Conservation (phyloP, 495 filamentous ascomycete genomes). For the Monascus purpureus region DNA sequence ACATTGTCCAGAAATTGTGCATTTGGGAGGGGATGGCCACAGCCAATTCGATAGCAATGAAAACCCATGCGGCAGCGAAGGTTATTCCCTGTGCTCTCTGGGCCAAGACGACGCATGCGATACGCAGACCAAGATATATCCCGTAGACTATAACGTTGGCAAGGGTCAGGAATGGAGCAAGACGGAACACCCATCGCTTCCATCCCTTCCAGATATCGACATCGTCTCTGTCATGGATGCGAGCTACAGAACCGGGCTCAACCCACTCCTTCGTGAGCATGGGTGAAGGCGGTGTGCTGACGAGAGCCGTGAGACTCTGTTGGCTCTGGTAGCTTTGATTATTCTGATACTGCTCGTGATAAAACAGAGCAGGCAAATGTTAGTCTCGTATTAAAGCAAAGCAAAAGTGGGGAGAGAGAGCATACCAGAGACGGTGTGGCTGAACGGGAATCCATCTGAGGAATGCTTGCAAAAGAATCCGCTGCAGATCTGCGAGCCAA, state of each 20-base stretch:
- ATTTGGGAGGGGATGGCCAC: conserved; percentile 25
- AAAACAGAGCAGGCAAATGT: no score
- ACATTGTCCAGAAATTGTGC: conserved; percentile 31
- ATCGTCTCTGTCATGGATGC: conserved; percentile 26
- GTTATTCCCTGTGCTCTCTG: conserved; percentile 14
- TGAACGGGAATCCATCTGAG: conserved; percentile 16
- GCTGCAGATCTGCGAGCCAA: no score
- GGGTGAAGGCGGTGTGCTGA: conserved; percentile 11
- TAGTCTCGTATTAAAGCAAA: no score
- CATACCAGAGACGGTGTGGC: conserved; percentile 18
- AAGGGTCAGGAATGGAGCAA: conserved; percentile 24
- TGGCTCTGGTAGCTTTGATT: conserved; percentile 12
- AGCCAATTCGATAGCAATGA: conserved; percentile 24
- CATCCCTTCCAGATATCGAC: conserved; percentile 27
- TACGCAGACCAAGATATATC: conserved; percentile 24
- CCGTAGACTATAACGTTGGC: conserved; percentile 22
- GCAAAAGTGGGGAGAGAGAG: no score
- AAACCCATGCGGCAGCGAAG: conserved; percentile 25
- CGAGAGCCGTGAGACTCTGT: conserved; percentile 13
- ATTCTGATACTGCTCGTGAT: conserved; percentile 16
- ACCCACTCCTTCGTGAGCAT: conserved; percentile 21
- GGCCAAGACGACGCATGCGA: conserved; percentile 24
- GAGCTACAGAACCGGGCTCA: conserved; percentile 19
- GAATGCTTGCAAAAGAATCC: no score
- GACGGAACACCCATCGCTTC: conserved; percentile 22